phyloP scores from a whole-genome alignment of 305 asterid genomes.

The Nicotiana rustica region DNA sequence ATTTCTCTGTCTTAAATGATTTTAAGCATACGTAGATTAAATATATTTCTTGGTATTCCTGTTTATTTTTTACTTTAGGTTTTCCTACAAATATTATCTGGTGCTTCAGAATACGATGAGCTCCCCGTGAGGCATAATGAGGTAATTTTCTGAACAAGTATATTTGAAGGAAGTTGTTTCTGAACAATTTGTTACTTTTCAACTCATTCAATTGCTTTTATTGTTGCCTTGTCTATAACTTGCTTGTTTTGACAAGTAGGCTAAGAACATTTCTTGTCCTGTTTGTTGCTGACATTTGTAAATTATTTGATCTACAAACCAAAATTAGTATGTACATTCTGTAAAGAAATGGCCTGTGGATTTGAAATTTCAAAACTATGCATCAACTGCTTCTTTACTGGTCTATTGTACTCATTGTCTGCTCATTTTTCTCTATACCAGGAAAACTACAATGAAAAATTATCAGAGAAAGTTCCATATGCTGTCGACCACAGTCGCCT shows the following conservation, averaged over 20 bases:
- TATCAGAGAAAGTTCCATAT: slow-evolving; percentile 75
- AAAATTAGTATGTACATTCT: not conserved
- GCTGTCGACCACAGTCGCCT: slow-evolving; percentile 85
- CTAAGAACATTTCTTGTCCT: slow-evolving; percentile 11
- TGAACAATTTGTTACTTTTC: slow-evolving; percentile 30
- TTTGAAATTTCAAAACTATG: not conserved
- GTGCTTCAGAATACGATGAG: slow-evolving; percentile 99
- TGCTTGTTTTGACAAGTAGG: slow-evolving; percentile 8
- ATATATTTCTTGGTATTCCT: slow-evolving; percentile 32
- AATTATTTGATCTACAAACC: slow-evolving; percentile 25
- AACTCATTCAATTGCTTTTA: slow-evolving; percentile 12
- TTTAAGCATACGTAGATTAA: not conserved
- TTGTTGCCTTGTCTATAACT: slow-evolving; percentile 11
- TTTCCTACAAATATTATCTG: slow-evolving; percentile 84
- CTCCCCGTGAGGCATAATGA: slow-evolving; percentile 99
- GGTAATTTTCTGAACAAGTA: slow-evolving; percentile 55
- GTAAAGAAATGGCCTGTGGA: slow-evolving; percentile 8
- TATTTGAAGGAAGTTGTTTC: slow-evolving; percentile 15
- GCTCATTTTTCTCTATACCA: slow-evolving; percentile 41
- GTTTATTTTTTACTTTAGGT: slow-evolving; percentile 56
- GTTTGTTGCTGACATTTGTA: slow-evolving; percentile 20
- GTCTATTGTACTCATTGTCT: slow-evolving; percentile 22
- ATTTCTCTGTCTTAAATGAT: slow-evolving; percentile 25
- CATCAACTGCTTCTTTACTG: slow-evolving; percentile 18
- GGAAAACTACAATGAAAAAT: slow-evolving; percentile 88